Conservation (phyloP, 2,329 filamentous ascomycete genomes). For the Calonectria pteridis region DNA sequence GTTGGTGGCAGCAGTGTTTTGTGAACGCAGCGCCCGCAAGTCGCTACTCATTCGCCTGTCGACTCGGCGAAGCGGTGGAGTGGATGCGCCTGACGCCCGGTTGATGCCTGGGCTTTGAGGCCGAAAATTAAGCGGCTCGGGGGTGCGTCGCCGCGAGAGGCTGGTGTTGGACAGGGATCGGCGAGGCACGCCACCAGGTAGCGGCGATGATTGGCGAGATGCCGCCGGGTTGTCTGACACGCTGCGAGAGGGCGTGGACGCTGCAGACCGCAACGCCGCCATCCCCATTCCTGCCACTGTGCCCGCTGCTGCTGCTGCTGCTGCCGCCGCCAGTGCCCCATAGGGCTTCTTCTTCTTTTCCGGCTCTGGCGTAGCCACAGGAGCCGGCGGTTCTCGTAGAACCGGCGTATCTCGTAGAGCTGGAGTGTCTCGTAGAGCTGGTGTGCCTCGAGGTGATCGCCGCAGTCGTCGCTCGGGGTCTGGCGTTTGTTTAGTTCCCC, state of each 20-base stretch:
- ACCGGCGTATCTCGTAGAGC: conserved; percentile 55
- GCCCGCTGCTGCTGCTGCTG: conserved; percentile 26
- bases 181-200: conserved; percentile 47
- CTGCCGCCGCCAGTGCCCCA: conserved; percentile 41
- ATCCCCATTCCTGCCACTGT: conserved; percentile 24
- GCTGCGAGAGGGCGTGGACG: conserved; percentile 43
- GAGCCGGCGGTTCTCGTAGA: conserved; percentile 54
- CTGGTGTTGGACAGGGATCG: conserved; percentile 67
- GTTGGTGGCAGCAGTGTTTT: conserved; percentile 40
- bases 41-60: conserved; percentile 80
- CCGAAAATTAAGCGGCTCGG: conserved; percentile 66
- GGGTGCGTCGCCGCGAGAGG: conserved; percentile 64
- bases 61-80: conserved; percentile 78
- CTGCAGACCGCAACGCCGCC: conserved; percentile 31
- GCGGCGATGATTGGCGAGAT: conserved; percentile 38
- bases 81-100: conserved; percentile 57
- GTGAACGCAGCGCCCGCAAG: conserved; percentile 61
- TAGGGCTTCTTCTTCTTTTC: conserved; percentile 55
- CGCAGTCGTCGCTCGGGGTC: conserved; percentile 47
- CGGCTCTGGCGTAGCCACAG: conserved; percentile 57
- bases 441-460: conserved; percentile 52
- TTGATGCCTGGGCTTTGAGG: conserved; percentile 73
- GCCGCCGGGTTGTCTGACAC: conserved; percentile 53
- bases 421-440: conserved; percentile 56
- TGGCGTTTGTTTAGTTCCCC: conserved; percentile 42